A percentile compares a stretch with the other conserved stretches of the same genome.
These are phyloP conservation scores for Paramarasmius palmivorus DNA, from an alignment of 1,284 basidiomycete genomes.

Conservation along the genomic window DNA sequence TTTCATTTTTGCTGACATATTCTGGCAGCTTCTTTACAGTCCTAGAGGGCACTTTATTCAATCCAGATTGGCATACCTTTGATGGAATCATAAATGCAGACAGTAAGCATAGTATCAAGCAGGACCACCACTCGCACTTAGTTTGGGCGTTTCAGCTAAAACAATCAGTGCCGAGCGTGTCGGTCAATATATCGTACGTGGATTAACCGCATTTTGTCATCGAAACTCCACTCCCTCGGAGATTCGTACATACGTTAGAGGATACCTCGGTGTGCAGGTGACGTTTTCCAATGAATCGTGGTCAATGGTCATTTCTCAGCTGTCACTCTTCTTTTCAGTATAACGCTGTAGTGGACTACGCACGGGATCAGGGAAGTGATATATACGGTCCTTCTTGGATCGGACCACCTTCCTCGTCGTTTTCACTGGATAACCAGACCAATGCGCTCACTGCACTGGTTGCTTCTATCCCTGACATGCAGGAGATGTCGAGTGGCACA, in stretches of 20 bases:
- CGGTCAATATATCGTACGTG: constrained; percentile 5
- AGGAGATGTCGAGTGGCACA: not conserved
- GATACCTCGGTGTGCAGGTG: constrained; percentile 14
- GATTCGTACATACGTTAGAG: constrained; percentile 1
- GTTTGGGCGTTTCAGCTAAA: not conserved
- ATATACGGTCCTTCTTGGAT: constrained; percentile 13
- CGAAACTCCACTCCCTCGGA: constrained; percentile 8
- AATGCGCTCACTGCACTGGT: constrained; percentile 9
- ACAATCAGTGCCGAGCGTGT: not conserved
- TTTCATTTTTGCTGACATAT: not conserved
- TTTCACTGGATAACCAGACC: constrained; percentile 8
- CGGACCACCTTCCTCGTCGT: constrained; percentile 8
- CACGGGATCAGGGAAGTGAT: constrained; percentile 3
- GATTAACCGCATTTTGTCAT: constrained; percentile 5
- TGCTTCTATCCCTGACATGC: constrained; percentile 2
- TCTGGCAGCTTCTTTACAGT: not conserved
- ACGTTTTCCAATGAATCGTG: too few species aligned
- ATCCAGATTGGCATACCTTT: not conserved
- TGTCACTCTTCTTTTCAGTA: constrained; percentile 6
- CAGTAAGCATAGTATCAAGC: not conserved
- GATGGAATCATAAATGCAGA: not conserved
- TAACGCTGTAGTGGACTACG: constrained; percentile 12
- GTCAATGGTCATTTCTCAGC: not conserved
- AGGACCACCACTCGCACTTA: not conserved
- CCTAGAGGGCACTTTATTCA: not conserved